Evolutionary conservation across 257 asterid species (phyloP), one percentile per base, ranked within the genome.

Genomic region (Solanum pennellii): DNA sequence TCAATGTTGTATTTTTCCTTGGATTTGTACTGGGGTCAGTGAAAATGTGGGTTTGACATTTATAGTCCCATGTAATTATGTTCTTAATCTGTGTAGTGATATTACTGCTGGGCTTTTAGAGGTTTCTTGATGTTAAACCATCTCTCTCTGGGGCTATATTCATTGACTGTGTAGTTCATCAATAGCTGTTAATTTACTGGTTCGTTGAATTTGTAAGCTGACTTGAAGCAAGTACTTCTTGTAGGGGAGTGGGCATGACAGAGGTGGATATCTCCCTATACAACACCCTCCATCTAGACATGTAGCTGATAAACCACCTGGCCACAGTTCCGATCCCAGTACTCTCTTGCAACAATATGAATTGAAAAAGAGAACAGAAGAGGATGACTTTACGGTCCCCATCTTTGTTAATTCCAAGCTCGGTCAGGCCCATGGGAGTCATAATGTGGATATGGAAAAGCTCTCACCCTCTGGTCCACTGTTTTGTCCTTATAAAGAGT

Each of bases 331-430:
- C 7, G 91, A 91, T 87, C 68, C 89, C 74, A 89, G 82, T 88
- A 49, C 88, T 31, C 92, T 92, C 44, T 66, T 71, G 84, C 59
- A 89, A 73, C 93, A 90, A 86, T 89, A 35, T 35, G 93, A 91
- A 88, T 92, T 84, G 87, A 88, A 90, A 86, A 92, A 91, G 90
- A 93, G 87, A 52, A 86, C 59, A 35, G 94, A 93, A 47, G 98
- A 95, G 76, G 98, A 95, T 90, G 98, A 96, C 86, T 94, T 93
- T 83, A 90, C 89, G 74, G 98, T 96, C 87, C 99, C 99, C 23
- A 88, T 92, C 77, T 91, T 95, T 86, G 56, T 88, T 79, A 91
- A 91, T 35, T 88, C 93, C 25, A 88, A 60, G 86, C 86, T 75
- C 76, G 92, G 66, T 88, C 95, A 77, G 74, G 93, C 92, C 83